Evolutionary conservation across 371 early-diverging fungal genomes (phyloP), one percentile per base, ranked within the genome.

Genomic region (Amoeboaphelidium occidentale): DNA sequence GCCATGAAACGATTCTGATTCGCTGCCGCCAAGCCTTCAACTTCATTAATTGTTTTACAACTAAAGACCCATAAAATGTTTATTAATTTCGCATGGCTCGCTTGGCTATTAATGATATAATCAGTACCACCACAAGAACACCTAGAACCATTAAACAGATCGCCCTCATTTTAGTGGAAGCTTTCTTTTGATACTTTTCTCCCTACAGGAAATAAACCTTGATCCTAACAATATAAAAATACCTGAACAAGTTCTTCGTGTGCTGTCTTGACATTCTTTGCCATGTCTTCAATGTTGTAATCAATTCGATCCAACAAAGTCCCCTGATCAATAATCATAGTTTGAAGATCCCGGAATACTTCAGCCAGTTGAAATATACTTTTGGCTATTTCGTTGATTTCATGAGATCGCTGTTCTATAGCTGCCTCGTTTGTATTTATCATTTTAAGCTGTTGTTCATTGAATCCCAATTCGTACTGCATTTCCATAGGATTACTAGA

Each of bases 301-400:
- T 96, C 97, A 51, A 96, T 93, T 23, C 97, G 76, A 65, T 96
- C 97, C 42, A 96, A 66, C 55, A 96, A 57, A 1, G 90, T 84
- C 1, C 97, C 97, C 61, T 96, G 97, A 60, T 92, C 92, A 52
- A 96, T 89, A 20, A 93, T 84, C 70, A 96, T 73, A 20, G 78
- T 74, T 53, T 92, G 87, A 56, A 93, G 58, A 57, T 88, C 88
- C 54, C 78, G 66, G 63, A 96, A 92, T 17, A 96, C 75, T 32
- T 81, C 82, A 1, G 88, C 88, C 43, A 96, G 64, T 42, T 84
- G 78, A 48, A 74, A 65, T 52, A 96, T 90, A n/a, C 86, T 82
- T 54, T 81, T 76, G 42, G 81, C 84, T 45, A 96, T 90, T 46
- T 88, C 78, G 43, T 78, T 79, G 53, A 96, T 77, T 60, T 93